Conservation (phyloP, 2,329 filamentous ascomycete species). For the Penicillium sp. region DNA sequence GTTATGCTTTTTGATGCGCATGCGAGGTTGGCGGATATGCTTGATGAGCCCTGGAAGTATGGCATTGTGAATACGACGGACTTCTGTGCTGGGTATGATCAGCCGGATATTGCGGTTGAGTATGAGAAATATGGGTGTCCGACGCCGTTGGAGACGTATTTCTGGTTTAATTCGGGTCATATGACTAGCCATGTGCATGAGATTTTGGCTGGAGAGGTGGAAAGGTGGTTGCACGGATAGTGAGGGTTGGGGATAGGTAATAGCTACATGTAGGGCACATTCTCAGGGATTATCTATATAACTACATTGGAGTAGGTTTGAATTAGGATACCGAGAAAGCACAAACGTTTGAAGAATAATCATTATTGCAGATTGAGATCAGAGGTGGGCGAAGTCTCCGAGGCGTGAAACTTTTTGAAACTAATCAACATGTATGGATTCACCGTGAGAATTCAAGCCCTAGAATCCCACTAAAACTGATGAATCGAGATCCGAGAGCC, state of each 20-base stretch:
- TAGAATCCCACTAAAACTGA: slow-evolving; percentile 2
- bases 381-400: neutral
- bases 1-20: slow-evolving; percentile 50
- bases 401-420: slow-evolving; percentile 21
- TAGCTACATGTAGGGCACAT: neutral
- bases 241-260: neutral
- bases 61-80: slow-evolving; percentile 49
- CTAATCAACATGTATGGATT: slow-evolving; percentile 22
- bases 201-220: slow-evolving; percentile 35
- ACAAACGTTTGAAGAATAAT: neutral
- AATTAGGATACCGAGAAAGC: neutral
- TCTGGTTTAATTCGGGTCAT: slow-evolving; percentile 53
- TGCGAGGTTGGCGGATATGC: slow-evolving; percentile 41
- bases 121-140: slow-evolving; percentile 49
- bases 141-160: slow-evolving; percentile 45
- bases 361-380: slow-evolving; percentile 4
- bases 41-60: slow-evolving; percentile 45
- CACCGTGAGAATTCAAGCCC: slow-evolving; percentile 14
- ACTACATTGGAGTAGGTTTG: neutral
- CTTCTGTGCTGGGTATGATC: slow-evolving; percentile 49
- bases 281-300: neutral
- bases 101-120: slow-evolving; percentile 47
- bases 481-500: slow-evolving; percentile 5
- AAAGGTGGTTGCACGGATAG: slow-evolving; percentile 16
- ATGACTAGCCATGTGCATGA: slow-evolving; percentile 46